Base-by-base conservation (phyloP, 1,139 yeast species). In the Yamadazyma buinensis region DNA sequence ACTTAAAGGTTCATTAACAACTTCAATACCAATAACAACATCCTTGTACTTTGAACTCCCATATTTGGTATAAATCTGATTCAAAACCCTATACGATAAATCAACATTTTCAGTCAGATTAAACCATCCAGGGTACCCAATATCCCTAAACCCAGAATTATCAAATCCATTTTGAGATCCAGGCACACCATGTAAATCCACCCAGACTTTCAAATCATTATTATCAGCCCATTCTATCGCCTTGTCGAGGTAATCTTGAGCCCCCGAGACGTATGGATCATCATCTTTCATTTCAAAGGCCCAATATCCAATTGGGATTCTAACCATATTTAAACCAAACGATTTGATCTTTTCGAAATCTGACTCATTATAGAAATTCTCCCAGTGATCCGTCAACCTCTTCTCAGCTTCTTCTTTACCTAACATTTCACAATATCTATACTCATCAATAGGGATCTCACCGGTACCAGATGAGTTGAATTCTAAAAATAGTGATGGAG, bases 111-210 rank as follows among this genome's bases (percentile, higher is more conserved):
- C 52, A 67, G 28, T 66, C 57, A 26, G 11, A 31, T 58, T 80
- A 78, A 77, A 84, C 87, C 20, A 46, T 4, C 48, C 48, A n/a
- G 48, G 48, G 9, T 64, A 63, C 37, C 72, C 55, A 6, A 54
- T 41, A 51, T 85, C 95, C 48, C 96, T 72, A 41, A 75, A 65
- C 15, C 98, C 98, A 7, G 96, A 86, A 64, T 90, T 90, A 57
- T 92, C 98, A 55, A 88, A 90, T 20, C 97, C 97, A 56, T 90
- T 90, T 61, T 90, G 97, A 10, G 96, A 85, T 12, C 97, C 97
- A 28, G 97, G 95, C 17, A 86, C 92, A 38, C 97, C 97, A 57
- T 90, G 98, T 49, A 90, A 64, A 59, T 90, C 98, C 34, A 90
- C 71, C 96, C 96, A 87, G 15, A 78, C 95, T 55, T 84, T 80